These are phyloP conservation scores for Bacidia gigantensis DNA, from an alignment of 495 filamentous ascomycete genomes.

Conservation along the genomic window DNA sequence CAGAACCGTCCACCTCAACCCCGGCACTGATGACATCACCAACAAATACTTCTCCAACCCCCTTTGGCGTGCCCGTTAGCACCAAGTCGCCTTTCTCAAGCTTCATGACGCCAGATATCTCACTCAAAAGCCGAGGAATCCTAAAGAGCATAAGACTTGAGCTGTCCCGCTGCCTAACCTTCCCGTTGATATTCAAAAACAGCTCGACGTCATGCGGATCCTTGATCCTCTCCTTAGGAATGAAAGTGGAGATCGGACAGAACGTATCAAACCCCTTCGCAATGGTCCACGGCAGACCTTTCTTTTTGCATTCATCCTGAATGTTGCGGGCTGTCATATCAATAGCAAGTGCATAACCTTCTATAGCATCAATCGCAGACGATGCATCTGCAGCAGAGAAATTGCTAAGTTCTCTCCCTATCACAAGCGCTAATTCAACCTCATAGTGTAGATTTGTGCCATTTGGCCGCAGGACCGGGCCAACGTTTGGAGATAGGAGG, in stretches of 20 bases:
- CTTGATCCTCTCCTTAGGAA: conserved; percentile 61
- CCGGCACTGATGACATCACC: conserved; percentile 87
- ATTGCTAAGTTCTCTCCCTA: conserved; percentile 65
- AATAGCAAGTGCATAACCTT: conserved; percentile 65
- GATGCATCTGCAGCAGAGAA: conserved; percentile 49
- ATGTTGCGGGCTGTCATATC: conserved; percentile 91
- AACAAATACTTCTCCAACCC: conserved; percentile 70
- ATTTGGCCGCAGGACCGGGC: conserved; percentile 69
- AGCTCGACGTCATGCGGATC: conserved; percentile 82
- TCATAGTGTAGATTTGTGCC: conserved; percentile 88
- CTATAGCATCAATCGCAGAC: conserved; percentile 34
- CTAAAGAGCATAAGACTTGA: conserved; percentile 85
- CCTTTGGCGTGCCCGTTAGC: conserved; percentile 91
- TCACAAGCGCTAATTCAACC: conserved; percentile 79
- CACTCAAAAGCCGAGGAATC: conserved; percentile 72
- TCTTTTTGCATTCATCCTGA: conserved; percentile 90
- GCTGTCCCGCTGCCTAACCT: conserved; percentile 64
- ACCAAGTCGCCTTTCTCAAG: conserved; percentile 85
- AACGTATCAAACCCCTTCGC: conserved; percentile 97
- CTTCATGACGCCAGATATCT: conserved; percentile 90
- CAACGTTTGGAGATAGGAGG: conserved; percentile 60
- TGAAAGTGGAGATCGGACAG: conserved; percentile 65
- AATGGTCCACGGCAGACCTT: conserved; percentile 91
- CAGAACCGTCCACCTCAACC: conserved; percentile 65
- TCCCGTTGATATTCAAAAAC: conserved; percentile 64